phyloP scores from a whole-genome alignment of 148 eudicot species.

The Fallopia convolvulus region DNA sequence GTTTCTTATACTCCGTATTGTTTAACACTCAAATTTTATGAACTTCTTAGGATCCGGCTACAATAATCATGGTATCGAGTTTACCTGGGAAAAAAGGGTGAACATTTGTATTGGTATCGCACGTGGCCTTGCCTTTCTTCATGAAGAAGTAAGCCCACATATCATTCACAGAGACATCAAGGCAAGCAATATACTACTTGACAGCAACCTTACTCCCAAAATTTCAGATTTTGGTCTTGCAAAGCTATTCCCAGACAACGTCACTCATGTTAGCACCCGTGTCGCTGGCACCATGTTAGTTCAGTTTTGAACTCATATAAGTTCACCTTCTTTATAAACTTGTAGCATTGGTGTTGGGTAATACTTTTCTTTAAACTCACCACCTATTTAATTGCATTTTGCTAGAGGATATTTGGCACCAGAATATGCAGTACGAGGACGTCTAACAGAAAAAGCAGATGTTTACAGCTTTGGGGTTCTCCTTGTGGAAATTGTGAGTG shows the following conservation, averaged over 20 bases:
- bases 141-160: conserved; percentile 39
- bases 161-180: conserved; percentile 52
- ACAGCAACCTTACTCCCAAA: conserved; percentile 42
- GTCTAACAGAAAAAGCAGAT: conserved; percentile 48
- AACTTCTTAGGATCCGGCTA: conserved; percentile 22
- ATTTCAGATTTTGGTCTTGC: conserved; percentile 58
- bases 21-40: not conserved
- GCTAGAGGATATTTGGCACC: conserved; percentile 53
- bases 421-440: conserved; percentile 50
- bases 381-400: conserved; percentile 5
- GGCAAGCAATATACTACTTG: conserved; percentile 54
- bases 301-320: not conserved
- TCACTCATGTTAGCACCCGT: conserved; percentile 51
- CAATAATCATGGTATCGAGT: conserved; percentile 20
- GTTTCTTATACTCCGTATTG: not conserved
- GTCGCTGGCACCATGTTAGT: conserved; percentile 62
- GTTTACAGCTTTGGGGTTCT: conserved; percentile 50
- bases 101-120: conserved; percentile 41
- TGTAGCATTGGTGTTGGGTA: not conserved
- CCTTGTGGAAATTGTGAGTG: conserved; percentile 43
- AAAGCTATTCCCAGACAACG: conserved; percentile 37
- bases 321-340: not conserved
- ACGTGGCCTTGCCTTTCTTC: conserved; percentile 44
- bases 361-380: not conserved
- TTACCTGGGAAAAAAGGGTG: conserved; percentile 33